A percentile compares a stretch with the other conserved stretches of the same genome.
Conservation (phyloP, 257 asterid genomes). For the Echium plantagineum region DNA sequence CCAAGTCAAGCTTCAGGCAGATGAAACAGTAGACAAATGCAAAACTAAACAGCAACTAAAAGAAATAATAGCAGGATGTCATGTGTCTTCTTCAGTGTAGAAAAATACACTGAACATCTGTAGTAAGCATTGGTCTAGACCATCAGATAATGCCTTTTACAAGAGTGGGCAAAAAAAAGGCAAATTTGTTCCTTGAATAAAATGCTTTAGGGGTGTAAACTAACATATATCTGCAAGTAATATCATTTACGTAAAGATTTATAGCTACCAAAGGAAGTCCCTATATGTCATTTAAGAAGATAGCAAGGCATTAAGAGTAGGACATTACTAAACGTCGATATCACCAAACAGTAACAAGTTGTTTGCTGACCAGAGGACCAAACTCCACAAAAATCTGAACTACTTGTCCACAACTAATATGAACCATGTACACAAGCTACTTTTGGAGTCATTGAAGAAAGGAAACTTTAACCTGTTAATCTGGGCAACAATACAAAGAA, state of each 20-base stretch:
- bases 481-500: constrained; percentile 4
- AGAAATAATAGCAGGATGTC: neutral
- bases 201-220: constrained; percentile 1
- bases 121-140: neutral
- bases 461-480: constrained; percentile 15
- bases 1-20: neutral
- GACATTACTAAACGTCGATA: too few species aligned
- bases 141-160: neutral
- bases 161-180: neutral
- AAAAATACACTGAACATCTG: neutral
- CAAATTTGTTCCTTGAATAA: neutral
- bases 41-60: neutral
- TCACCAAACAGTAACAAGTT: neutral
- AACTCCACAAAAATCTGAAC: neutral
- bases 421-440: neutral
- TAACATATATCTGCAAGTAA: neutral
- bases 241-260: neutral
- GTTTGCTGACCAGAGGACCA: neutral
- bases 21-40: neutral
- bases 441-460: constrained; percentile 1
- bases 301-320: neutral
- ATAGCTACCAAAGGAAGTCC: neutral
- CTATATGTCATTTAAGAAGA: neutral
- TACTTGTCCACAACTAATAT: neutral
- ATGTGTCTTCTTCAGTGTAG: neutral